phyloP scores from a whole-genome alignment of 108 stramenopile species.

The Nitzschia inconspicua region DNA sequence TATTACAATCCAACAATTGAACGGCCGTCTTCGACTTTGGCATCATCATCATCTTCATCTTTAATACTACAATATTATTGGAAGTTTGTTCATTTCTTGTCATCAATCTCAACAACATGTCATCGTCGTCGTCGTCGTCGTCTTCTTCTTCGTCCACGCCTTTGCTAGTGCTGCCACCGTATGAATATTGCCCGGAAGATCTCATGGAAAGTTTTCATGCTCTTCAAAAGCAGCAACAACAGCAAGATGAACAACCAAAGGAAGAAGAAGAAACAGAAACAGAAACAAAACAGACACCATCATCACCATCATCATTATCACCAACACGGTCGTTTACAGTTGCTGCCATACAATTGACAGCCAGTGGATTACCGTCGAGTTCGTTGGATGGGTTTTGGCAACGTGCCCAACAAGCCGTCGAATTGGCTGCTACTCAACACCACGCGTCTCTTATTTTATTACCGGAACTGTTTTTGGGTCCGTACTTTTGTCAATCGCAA shows the following conservation, averaged over 20 bases:
- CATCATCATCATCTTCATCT: no score
- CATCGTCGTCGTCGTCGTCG: no score
- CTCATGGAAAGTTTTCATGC: conserved; percentile 18
- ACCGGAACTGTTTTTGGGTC: conserved; percentile 49
- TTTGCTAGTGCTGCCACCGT: no score
- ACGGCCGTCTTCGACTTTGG: no score
- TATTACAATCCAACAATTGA: no score
- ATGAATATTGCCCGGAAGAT: conserved; percentile 18
- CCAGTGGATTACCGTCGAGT: conserved; percentile 9
- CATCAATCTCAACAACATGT: no score
- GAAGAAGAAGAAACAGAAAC: background rate
- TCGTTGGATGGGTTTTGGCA: conserved; percentile 27
- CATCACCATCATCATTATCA: background rate
- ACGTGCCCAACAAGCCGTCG: conserved; percentile 28
- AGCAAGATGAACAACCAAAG: no score
- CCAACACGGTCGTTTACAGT: conserved; percentile 16
- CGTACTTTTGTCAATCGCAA: conserved; percentile 64
- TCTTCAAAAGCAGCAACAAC: no score
- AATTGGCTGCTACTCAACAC: conserved; percentile 15
- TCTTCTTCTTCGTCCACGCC: no score
- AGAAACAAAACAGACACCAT: background rate
- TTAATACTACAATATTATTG: no score
- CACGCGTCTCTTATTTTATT: conserved; percentile 43
- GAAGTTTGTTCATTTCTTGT: no score
- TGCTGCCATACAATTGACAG: conserved; percentile 45